These are phyloP conservation scores for Chaetomium tenue DNA, from an alignment of 495 filamentous ascomycete genomes.

Conservation along the genomic window DNA sequence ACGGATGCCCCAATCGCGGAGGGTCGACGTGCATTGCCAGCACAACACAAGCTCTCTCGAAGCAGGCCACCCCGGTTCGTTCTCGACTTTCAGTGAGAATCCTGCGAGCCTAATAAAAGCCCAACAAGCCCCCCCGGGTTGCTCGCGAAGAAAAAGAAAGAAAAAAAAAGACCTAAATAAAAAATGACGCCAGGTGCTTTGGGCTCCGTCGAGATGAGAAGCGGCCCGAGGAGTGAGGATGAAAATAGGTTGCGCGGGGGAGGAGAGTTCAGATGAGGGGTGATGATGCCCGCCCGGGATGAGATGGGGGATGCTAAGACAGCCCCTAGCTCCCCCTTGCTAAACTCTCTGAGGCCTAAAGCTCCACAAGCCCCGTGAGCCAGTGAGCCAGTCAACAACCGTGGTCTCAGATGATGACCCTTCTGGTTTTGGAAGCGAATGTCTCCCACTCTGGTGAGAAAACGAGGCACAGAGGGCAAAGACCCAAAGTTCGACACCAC, in stretches of 20 bases:
- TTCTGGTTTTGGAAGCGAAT: neutral
- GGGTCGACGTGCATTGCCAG: conserved; percentile 27
- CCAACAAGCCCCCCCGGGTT: conserved; percentile 9
- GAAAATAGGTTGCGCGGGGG: neutral
- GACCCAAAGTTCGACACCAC: conserved; percentile 1
- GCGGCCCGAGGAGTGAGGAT: neutral
- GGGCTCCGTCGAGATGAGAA: conserved; percentile 8
- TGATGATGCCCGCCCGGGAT: neutral
- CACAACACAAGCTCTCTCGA: conserved; percentile 14
- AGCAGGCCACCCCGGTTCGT: conserved; percentile 10
- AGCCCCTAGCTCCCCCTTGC: no score
- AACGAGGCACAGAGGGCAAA: neutral
- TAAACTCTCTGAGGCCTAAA: neutral
- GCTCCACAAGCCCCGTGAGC: conserved; percentile 9
- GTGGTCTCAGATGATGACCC: neutral
- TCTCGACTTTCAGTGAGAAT: neutral
- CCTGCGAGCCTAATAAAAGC: conserved; percentile 16
- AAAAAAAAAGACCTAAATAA: no score
- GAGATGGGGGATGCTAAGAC: neutral
- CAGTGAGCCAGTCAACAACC: neutral
- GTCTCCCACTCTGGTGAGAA: conserved; percentile 26
- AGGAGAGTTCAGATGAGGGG: conserved; percentile 15
- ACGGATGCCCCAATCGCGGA: conserved; percentile 14
- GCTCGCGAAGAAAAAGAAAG: neutral
- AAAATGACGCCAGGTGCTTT: neutral